Conservation (phyloP, 305 asterid genomes). For the Stenogyne calaminthoides region DNA sequence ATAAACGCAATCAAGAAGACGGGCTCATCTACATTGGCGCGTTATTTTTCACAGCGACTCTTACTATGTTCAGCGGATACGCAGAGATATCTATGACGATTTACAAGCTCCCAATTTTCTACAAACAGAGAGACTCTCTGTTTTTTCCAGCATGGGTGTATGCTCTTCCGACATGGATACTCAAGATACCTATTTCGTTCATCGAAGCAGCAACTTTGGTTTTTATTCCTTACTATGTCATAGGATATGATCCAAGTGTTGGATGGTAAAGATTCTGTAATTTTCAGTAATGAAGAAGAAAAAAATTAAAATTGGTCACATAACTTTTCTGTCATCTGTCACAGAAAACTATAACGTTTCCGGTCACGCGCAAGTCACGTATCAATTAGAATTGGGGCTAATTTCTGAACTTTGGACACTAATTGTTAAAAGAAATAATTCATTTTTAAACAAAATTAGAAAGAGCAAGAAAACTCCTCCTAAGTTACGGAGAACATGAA, state of each 20-base stretch:
- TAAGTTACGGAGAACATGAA: too few relatives aligned
- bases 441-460: too few relatives aligned
- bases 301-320: too few relatives aligned
- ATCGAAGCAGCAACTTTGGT: constrained; percentile 35
- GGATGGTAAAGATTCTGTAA: constrained; percentile 34
- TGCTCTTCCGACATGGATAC: constrained; percentile 43
- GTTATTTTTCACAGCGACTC: constrained; percentile 24
- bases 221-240: constrained; percentile 38
- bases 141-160: constrained; percentile 46
- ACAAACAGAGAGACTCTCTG: constrained; percentile 40
- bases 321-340: too few relatives aligned
- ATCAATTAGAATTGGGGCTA: too few relatives aligned
- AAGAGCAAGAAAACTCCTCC: too few relatives aligned
- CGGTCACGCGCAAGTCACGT: too few relatives aligned
- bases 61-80: constrained; percentile 43
- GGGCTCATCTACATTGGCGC: constrained; percentile 34
- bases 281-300: not conserved
- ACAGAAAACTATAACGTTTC: too few relatives aligned
- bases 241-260: constrained; percentile 44
- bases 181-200: constrained; percentile 36
- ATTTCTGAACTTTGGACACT: too few relatives aligned
- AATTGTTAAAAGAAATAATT: too few relatives aligned
- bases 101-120: constrained; percentile 39
- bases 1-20: constrained; percentile 28
- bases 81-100: constrained; percentile 42